Conservation (phyloP, 257 asterid species). For the Leonotis leonurus region DNA sequence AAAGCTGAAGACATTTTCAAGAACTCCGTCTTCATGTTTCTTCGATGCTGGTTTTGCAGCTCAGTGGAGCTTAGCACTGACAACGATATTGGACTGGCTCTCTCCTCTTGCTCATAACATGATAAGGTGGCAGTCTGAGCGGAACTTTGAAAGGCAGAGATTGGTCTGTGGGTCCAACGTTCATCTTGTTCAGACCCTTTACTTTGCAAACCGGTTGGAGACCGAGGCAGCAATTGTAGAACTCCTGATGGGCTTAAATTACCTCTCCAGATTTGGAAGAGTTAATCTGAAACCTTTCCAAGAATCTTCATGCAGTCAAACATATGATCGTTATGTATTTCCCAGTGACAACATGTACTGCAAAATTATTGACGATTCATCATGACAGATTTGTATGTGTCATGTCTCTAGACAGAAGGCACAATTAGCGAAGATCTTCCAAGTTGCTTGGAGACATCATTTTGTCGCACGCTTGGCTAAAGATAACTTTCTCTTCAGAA, state of each 20-base stretch:
- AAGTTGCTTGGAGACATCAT: neutral
- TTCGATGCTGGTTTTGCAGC: constrained; percentile 56
- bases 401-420: constrained; percentile 1
- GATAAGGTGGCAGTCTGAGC: constrained; percentile 75
- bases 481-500: neutral
- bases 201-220: constrained; percentile 59
- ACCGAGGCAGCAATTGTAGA: constrained; percentile 66
- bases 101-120: constrained; percentile 75
- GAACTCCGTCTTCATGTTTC: constrained; percentile 32
- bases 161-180: constrained; percentile 52
- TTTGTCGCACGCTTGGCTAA: neutral
- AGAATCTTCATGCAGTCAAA: constrained; percentile 43
- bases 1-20: constrained; percentile 41
- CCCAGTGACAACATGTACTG: constrained; percentile 25
- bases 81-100: constrained; percentile 70
- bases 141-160: constrained; percentile 61
- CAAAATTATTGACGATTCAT: constrained; percentile 31
- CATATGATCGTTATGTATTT: constrained; percentile 29
- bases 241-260: constrained; percentile 71
- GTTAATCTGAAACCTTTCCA: constrained; percentile 35
- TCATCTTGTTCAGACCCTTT: constrained; percentile 82
- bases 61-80: constrained; percentile 55
- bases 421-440: neutral
- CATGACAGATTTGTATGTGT: constrained; percentile 14
- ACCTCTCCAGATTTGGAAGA: constrained; percentile 53